Percentiles rank a stretch among this genome's conserved stretches.
These are phyloP conservation scores for Fusarium nurragi DNA, from an alignment of 2,329 filamentous ascomycete genomes.

Conservation along the genomic window DNA sequence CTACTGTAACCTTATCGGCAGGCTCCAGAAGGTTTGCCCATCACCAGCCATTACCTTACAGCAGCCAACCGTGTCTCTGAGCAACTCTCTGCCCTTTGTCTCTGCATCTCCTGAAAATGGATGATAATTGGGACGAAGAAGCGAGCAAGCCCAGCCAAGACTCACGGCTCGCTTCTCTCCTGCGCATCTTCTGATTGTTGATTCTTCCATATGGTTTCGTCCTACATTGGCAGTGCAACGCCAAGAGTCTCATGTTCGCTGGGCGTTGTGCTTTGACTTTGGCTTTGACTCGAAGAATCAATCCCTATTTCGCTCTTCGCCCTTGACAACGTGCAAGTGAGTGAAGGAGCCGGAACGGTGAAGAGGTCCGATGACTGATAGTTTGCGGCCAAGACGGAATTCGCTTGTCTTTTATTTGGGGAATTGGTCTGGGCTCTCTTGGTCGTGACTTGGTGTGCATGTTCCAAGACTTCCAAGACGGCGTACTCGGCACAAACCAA, in stretches of 20 bases:
- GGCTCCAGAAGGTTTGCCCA: slow-evolving; percentile 1
- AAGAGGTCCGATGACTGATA: slow-evolving; percentile 13
- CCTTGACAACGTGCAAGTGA: neutral
- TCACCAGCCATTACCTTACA: slow-evolving; percentile 5
- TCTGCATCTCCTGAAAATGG: slow-evolving; percentile 1
- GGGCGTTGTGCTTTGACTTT: slow-evolving; percentile 24
- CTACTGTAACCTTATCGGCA: slow-evolving; percentile 34
- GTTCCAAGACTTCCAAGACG: slow-evolving; percentile 43
- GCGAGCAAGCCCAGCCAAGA: slow-evolving; percentile 28
- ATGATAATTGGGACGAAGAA: slow-evolving; percentile 30
- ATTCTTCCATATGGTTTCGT: slow-evolving; percentile 23
- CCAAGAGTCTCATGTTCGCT: slow-evolving; percentile 26
- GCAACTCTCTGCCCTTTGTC: slow-evolving; percentile 9
- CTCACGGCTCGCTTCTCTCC: slow-evolving; percentile 9
- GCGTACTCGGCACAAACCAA: slow-evolving; percentile 41
- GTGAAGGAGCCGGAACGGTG: neutral
- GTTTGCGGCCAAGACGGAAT: slow-evolving; percentile 18
- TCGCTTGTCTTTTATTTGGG: slow-evolving; percentile 16
- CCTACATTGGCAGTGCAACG: slow-evolving; percentile 37
- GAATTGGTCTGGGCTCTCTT: slow-evolving; percentile 2
- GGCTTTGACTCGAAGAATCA: neutral
- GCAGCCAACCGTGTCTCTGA: slow-evolving; percentile 23
- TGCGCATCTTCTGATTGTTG: slow-evolving; percentile 5
- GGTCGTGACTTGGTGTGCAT: slow-evolving; percentile 22
- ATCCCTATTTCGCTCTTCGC: neutral